Conservation (phyloP, 495 filamentous ascomycete species). For the Aspergillus affinis region DNA sequence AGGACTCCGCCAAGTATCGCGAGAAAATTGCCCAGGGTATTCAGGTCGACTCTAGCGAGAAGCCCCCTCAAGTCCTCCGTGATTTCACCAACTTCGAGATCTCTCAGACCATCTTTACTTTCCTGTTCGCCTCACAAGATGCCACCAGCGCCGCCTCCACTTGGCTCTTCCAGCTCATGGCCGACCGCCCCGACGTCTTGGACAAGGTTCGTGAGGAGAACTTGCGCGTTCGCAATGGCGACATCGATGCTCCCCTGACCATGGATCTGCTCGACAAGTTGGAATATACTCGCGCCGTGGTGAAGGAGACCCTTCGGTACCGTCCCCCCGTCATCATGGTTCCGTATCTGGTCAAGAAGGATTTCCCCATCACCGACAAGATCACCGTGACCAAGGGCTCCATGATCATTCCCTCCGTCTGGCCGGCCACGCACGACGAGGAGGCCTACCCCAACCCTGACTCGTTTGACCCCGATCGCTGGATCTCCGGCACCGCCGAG, state of each 20-base stretch:
- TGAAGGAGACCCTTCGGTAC: constrained; percentile 92
- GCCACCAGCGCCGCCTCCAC: constrained; percentile 90
- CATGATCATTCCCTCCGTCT: constrained; percentile 92
- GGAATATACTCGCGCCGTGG: constrained; percentile 87
- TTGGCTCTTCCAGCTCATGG: constrained; percentile 94
- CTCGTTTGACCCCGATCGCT: constrained; percentile 82
- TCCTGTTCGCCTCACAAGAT: constrained; percentile 97
- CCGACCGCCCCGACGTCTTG: constrained; percentile 87
- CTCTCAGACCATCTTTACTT: constrained; percentile 92
- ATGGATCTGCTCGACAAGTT: constrained; percentile 86
- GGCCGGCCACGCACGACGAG: constrained; percentile 87
- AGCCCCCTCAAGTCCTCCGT: constrained; percentile 78
- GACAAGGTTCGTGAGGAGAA: constrained; percentile 94
- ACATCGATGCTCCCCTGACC: constrained; percentile 65
- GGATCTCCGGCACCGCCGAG: constrained; percentile 88
- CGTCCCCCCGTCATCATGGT: constrained; percentile 98
- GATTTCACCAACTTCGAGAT: constrained; percentile 92
- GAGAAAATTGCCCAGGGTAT: constrained; percentile 69
- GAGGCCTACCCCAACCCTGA: constrained; percentile 91
- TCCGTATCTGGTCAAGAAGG: constrained; percentile 91
- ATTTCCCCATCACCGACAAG: constrained; percentile 84
- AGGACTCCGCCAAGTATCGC: constrained; percentile 75
- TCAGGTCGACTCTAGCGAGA: constrained; percentile 65
- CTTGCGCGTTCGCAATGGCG: constrained; percentile 71
- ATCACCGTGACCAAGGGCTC: constrained; percentile 91